These are phyloP conservation scores for Cercospora janseana DNA, from an alignment of 2,329 filamentous ascomycete genomes.

Conservation along the genomic window DNA sequence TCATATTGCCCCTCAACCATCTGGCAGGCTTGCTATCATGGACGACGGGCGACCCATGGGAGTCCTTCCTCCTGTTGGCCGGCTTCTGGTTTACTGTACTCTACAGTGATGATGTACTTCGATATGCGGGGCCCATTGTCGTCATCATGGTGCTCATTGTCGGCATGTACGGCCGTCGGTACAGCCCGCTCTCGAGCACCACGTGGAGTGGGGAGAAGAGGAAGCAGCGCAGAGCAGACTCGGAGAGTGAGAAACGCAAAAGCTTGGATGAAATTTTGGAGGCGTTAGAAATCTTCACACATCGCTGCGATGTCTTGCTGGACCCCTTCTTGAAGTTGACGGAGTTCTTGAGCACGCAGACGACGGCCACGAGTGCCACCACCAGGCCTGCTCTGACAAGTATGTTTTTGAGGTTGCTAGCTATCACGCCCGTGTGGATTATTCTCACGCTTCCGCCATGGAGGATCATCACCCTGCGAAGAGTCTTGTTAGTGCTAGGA, in stretches of 20 bases:
- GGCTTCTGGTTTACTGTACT: slow-evolving; percentile 82
- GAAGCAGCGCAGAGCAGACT: slow-evolving; percentile 57
- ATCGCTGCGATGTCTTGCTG: slow-evolving; percentile 84
- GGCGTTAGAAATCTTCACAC: slow-evolving; percentile 84
- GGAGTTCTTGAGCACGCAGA: slow-evolving; percentile 80
- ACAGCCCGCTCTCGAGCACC: slow-evolving; percentile 85
- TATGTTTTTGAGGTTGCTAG: slow-evolving; percentile 82
- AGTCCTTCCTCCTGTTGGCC: slow-evolving; percentile 86
- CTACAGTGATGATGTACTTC: slow-evolving; percentile 81
- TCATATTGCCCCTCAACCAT: slow-evolving; percentile 83
- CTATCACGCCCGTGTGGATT: slow-evolving; percentile 87
- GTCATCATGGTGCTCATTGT: slow-evolving; percentile 76
- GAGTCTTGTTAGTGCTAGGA: slow-evolving; percentile 80
- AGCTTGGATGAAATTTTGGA: slow-evolving; percentile 97
- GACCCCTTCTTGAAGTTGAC: slow-evolving; percentile 86
- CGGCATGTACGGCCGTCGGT: slow-evolving; percentile 89
- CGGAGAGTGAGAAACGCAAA: slow-evolving; percentile 70
- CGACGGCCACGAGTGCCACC: slow-evolving; percentile 85
- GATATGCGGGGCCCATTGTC: slow-evolving; percentile 78
- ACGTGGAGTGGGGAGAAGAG: slow-evolving; percentile 66
- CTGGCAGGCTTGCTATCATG: slow-evolving; percentile 83
- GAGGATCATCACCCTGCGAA: slow-evolving; percentile 79
- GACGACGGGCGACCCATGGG: slow-evolving; percentile 92
- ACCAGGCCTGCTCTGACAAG: slow-evolving; percentile 86
- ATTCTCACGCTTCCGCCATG: slow-evolving; percentile 76